These are phyloP conservation scores for Chrysopogon serrulatus DNA, from an alignment of 176 grass and related monocot genomes.

Conservation along the genomic window DNA sequence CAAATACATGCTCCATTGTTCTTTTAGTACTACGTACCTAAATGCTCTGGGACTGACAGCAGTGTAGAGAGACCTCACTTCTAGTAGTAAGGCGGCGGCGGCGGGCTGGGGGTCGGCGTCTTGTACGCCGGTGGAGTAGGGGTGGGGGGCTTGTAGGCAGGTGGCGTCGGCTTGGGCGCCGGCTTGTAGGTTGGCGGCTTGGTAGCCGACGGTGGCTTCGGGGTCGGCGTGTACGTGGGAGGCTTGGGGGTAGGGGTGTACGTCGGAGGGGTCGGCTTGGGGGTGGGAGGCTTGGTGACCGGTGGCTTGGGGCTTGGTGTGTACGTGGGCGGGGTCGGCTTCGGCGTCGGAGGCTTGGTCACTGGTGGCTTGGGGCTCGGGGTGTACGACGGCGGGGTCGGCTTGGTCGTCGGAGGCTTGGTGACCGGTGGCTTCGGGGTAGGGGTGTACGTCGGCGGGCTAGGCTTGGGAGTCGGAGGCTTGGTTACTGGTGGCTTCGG, in stretches of 20 bases:
- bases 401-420: neutral
- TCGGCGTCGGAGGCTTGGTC: too few relatives aligned
- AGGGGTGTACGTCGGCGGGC: neutral
- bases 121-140: neutral
- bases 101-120: neutral
- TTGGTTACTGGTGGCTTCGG: too few relatives aligned
- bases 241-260: neutral
- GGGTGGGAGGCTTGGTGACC: too few relatives aligned
- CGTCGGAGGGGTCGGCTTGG: neutral
- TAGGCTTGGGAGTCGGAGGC: neutral
- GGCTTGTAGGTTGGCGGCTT: neutral
- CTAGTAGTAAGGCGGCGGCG: slow-evolving; percentile 50
- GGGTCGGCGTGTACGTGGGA: too few relatives aligned
- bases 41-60: neutral
- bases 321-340: neutral
- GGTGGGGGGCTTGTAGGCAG: neutral
- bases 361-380: neutral
- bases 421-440: too few relatives aligned
- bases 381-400: neutral
- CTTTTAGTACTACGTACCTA: too few relatives aligned
- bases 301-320: neutral
- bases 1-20: too few relatives aligned
- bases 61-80: neutral
- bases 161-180: neutral
- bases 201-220: neutral